A percentile compares a stretch with the other conserved stretches of the same genome.
Evolutionary conservation across 257 asterid species (phyloP).

Genomic region (Henckelia pumila): DNA sequence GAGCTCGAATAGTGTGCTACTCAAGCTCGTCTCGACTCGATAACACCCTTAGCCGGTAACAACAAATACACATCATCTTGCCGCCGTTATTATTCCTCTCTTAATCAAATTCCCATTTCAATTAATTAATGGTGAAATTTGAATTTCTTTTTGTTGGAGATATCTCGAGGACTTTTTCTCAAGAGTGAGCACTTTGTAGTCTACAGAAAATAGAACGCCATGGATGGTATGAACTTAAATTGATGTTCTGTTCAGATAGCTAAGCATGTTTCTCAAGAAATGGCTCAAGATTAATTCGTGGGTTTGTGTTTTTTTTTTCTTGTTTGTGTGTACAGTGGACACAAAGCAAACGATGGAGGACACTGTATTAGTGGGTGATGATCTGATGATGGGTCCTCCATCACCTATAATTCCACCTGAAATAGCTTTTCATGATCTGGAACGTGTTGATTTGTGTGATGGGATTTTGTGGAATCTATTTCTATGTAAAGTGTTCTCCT

Average conservation of each 20-base stretch:
- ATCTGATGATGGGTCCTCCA: conserved; percentile 95
- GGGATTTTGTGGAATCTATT: conserved; percentile 85
- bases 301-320: neutral
- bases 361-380: conserved; percentile 95
- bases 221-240: conserved; percentile 52
- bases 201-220: conserved; percentile 26
- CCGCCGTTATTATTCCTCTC: conserved; percentile 11
- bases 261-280: neutral
- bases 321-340: conserved; percentile 50
- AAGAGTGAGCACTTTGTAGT: conserved; percentile 41
- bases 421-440: conserved; percentile 88
- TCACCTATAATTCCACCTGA: conserved; percentile 92
- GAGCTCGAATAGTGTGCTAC: no score
- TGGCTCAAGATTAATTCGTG: conserved; percentile 10
- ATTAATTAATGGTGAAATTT: neutral
- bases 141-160: neutral
- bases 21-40: no score
- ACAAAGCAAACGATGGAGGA: conserved; percentile 93
- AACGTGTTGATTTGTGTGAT: conserved; percentile 87
- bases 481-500: conserved; percentile 50
- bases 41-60: no score
- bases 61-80: no score
- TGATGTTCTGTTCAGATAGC: conserved; percentile 12
- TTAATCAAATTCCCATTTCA: neutral
- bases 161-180: conserved; percentile 5